Percentiles rank a stretch among this genome's conserved stretches.
These are phyloP conservation scores for Candida tropicalis DNA, from an alignment of 1,139 yeast genomes.

Conservation along the genomic window DNA sequence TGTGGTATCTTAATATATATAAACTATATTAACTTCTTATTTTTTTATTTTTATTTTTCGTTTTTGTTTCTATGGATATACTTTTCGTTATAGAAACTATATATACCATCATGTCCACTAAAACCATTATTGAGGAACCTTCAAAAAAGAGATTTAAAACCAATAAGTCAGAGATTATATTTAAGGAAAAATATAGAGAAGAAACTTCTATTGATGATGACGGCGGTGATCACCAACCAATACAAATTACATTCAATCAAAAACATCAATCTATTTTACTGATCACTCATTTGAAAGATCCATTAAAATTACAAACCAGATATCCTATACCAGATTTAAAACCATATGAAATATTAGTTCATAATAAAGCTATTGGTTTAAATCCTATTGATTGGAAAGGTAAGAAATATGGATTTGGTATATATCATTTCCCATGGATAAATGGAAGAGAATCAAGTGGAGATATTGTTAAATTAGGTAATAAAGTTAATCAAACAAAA, in stretches of 20 bases:
- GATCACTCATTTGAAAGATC: conserved; percentile 20
- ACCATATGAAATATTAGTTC: conserved; percentile 38
- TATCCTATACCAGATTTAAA: conserved; percentile 23
- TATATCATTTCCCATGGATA: conserved; percentile 51
- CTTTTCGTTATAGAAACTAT: not conserved
- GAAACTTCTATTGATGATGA: not conserved
- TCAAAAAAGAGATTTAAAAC: conserved; percentile 15
- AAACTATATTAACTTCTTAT: no score
- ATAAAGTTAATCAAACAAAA: conserved; percentile 27
- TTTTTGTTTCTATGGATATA: not conserved
- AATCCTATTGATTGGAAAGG: conserved; percentile 57
- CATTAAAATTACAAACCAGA: conserved; percentile 18
- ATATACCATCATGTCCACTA: not conserved
- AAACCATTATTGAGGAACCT: conserved; percentile 10
- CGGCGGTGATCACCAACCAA: not conserved
- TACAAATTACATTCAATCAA: conserved; percentile 12
- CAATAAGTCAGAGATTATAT: conserved; percentile 8
- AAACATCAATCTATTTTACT: conserved; percentile 17
- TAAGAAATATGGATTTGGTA: conserved; percentile 49
- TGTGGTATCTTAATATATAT: no score
- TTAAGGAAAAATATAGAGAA: conserved; percentile 4
- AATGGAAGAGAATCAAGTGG: conserved; percentile 53
- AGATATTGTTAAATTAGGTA: conserved; percentile 34
- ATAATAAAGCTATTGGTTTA: conserved; percentile 44
- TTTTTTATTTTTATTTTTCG: not conserved